A percentile compares a stretch with the other conserved stretches of the same genome.
These are phyloP conservation scores for Stevia rebaudiana DNA, from an alignment of 140 eudicot species.

Conservation along the genomic window DNA sequence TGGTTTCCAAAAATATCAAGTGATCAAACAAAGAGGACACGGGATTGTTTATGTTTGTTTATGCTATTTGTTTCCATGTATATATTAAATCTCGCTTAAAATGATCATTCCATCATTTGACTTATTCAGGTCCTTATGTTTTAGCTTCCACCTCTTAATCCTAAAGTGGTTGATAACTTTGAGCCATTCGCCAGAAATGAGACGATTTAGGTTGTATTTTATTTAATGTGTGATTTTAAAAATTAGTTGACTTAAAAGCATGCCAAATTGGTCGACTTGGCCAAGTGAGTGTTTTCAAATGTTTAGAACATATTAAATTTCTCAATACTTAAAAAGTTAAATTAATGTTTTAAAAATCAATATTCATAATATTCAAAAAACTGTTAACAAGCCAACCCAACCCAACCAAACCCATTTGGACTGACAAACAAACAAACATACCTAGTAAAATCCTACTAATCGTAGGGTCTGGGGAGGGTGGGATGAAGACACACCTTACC, in stretches of 20 bases:
- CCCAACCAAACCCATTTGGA: slow-evolving; percentile 1
- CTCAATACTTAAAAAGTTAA: background rate
- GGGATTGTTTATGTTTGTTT: background rate
- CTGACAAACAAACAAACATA: background rate
- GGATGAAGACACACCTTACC: too few species aligned
- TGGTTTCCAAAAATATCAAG: background rate
- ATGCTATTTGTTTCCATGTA: background rate
- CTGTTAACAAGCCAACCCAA: background rate
- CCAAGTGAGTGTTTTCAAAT: background rate
- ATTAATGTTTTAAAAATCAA: background rate
- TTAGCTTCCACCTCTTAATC: background rate
- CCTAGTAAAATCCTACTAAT: too few species aligned
- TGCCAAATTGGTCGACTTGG: background rate
- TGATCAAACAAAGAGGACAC: background rate
- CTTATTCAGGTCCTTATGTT: background rate
- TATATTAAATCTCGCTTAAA: background rate
- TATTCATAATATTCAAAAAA: background rate
- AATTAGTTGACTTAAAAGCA: background rate
- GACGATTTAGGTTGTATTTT: background rate
- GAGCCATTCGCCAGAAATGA: background rate
- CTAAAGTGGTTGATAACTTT: background rate
- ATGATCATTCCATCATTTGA: background rate
- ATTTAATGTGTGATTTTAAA: background rate
- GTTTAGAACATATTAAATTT: background rate
- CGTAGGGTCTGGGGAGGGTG: too few species aligned